These are phyloP conservation scores for Umbilicaria muhlenbergii DNA, from an alignment of 495 filamentous ascomycete species.

Conservation along the genomic window DNA sequence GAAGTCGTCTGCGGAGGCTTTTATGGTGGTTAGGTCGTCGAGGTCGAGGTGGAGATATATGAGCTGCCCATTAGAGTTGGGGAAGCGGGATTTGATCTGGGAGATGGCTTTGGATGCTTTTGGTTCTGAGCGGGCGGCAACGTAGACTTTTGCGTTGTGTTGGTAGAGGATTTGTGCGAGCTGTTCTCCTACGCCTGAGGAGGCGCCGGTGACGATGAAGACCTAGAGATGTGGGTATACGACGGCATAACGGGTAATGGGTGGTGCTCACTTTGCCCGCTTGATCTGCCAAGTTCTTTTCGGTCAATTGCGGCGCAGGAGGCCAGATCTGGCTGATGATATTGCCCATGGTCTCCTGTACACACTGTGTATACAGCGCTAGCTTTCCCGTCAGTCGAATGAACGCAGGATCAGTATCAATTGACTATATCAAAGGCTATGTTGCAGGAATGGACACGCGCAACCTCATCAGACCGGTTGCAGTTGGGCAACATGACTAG, in stretches of 20 bases:
- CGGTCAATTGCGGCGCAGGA: background rate
- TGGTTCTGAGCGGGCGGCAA: conserved; percentile 30
- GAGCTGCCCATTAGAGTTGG: conserved; percentile 16
- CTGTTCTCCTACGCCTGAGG: conserved; percentile 31
- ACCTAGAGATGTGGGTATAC: conserved; percentile 8
- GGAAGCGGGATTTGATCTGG: conserved; percentile 5
- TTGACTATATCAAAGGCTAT: no score
- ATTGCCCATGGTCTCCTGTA: background rate
- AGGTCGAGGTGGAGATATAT: conserved; percentile 20
- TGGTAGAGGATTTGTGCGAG: conserved; percentile 28
- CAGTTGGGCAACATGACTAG: no score
- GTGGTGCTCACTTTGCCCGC: background rate
- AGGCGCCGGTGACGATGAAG: conserved; percentile 34
- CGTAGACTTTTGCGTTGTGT: conserved; percentile 33
- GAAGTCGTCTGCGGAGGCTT: conserved; percentile 16
- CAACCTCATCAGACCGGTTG: no score
- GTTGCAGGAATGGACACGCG: no score
- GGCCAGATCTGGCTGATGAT: background rate
- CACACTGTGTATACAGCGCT: no score
- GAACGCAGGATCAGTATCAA: no score
- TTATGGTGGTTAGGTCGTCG: conserved; percentile 18
- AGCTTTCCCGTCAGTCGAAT: no score
- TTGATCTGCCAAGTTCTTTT: conserved; percentile 3
- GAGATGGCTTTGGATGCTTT: conserved; percentile 16
- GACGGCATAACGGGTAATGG: no score